Conservation (phyloP, 1,139 yeast genomes). For the Yamadazyma diospyri region DNA sequence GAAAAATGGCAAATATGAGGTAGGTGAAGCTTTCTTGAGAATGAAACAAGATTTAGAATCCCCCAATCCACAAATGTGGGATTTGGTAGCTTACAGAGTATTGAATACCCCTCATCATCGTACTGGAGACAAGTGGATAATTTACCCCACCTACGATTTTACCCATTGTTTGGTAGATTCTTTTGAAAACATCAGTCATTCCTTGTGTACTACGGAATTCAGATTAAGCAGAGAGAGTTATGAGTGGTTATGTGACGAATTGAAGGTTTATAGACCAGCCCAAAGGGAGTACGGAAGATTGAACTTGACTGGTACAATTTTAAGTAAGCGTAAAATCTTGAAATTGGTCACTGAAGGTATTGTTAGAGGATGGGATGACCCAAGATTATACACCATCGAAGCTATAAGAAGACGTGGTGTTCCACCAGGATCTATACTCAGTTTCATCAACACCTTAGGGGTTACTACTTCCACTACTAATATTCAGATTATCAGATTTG, state of each 20-base stretch:
- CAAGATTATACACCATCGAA: slow-evolving; percentile 90
- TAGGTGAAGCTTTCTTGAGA: slow-evolving; percentile 91
- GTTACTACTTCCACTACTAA: slow-evolving; percentile 92
- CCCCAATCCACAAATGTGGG: slow-evolving; percentile 99
- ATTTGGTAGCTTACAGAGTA: slow-evolving; percentile 96
- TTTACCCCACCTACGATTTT: slow-evolving; percentile 97
- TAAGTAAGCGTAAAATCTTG: slow-evolving; percentile 94
- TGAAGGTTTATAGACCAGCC: slow-evolving; percentile 95
- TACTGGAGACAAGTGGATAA: slow-evolving; percentile 95
- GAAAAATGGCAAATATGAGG: slow-evolving; percentile 84
- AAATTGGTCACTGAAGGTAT: slow-evolving; percentile 75
- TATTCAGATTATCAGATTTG: slow-evolving; percentile 87
- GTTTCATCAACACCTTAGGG: slow-evolving; percentile 92
- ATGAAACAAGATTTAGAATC: slow-evolving; percentile 94
- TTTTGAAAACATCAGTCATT: slow-evolving; percentile 91
- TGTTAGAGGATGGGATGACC: slow-evolving; percentile 99
- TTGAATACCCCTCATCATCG: slow-evolving; percentile 90
- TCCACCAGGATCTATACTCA: slow-evolving; percentile 97
- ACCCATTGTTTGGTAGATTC: slow-evolving; percentile 99
- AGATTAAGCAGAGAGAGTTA: slow-evolving; percentile 88
- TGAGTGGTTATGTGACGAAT: slow-evolving; percentile 97
- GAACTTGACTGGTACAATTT: slow-evolving; percentile 88
- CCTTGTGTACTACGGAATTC: slow-evolving; percentile 94
- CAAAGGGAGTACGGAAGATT: slow-evolving; percentile 98
- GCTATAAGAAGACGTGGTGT: slow-evolving; percentile 96